Conservation (phyloP, 2,329 filamentous ascomycete species). For the Clonostachys byssicola region DNA sequence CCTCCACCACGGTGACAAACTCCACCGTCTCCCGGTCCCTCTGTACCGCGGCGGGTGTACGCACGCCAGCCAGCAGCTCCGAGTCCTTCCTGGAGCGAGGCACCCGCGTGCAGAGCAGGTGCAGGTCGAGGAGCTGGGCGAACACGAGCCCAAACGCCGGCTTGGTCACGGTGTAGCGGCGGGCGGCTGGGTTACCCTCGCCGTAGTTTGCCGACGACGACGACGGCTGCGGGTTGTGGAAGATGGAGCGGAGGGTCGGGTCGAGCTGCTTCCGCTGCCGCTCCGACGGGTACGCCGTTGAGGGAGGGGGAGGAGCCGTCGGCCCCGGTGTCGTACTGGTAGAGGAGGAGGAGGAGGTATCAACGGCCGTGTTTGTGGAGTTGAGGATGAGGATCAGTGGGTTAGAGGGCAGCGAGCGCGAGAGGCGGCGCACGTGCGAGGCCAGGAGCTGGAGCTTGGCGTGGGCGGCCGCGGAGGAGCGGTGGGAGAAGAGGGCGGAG, state of each 20-base stretch:
- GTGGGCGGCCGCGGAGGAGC: conserved; percentile 42
- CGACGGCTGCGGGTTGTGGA: conserved; percentile 25
- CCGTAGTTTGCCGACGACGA: neutral
- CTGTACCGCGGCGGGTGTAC: conserved; percentile 1
- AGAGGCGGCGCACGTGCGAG: conserved; percentile 37
- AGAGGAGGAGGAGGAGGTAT: conserved; percentile 1
- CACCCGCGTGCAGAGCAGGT: conserved; percentile 44
- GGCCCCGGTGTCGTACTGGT: neutral
- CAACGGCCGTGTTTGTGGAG: conserved; percentile 25
- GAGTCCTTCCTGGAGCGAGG: conserved; percentile 34
- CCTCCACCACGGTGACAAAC: conserved; percentile 42
- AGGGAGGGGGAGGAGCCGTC: conserved; percentile 1
- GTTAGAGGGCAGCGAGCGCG: conserved; percentile 29
- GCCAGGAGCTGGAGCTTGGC: conserved; percentile 40
- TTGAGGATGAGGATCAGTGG: conserved; percentile 54
- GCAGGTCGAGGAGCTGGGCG: conserved; percentile 47
- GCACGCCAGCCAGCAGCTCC: conserved; percentile 17
- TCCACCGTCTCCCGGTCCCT: conserved; percentile 4
- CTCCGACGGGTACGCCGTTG: neutral
- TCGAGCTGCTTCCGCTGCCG: conserved; percentile 19
- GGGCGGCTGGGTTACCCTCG: conserved; percentile 1
- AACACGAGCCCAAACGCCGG: conserved; percentile 53
- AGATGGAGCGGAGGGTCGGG: conserved; percentile 44
- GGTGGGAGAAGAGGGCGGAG: conserved; percentile 44
- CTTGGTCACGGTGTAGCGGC: conserved; percentile 27